Base-by-base conservation (phyloP, 2,329 filamentous ascomycete genomes). In the Sporothrix humicola region DNA sequence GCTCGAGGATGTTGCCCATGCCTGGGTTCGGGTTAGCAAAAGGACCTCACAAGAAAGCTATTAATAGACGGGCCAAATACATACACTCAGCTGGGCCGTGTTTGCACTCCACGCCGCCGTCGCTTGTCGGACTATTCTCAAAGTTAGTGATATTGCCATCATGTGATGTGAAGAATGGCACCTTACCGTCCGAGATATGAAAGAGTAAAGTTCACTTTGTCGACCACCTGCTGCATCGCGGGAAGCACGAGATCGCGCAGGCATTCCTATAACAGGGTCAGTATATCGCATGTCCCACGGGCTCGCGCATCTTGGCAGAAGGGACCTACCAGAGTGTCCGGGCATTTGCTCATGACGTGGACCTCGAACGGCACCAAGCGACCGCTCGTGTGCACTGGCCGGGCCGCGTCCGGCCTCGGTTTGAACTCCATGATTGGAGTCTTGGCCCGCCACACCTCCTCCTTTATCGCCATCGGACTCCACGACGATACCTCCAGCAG, bases 331-430 rank as follows among this genome's bases (percentile, higher is more conserved):
- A 87, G 88, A 1, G 96, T 94, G 82, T 99, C 96, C 0, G 95
- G 95, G 79, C 96, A 99, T 86, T 98, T 98, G 83, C 91, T 93
- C 91, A 98, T 99, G 78, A 98, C 96, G 81, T 98, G 95, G 73
- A 94, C 93, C 81, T 99, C 96, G 1, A 99, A 83, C 3, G 94
- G 92, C 4, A 98, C 92, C 73, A 85, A 82, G 61, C 75, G 76
- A 70, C 76, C 69, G 37, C 63, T 54, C 72, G 37, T 37, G 63
- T 69, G 50, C 61, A 48, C 61, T 58, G 69, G 74, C 44, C 48
- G 71, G 65, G 72, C 73, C 65, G 56, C 23, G 17, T 31, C 58
- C 10, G 59, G 23, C 15, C 20, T 54, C 5, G 54, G 52, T 4
- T 37, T 23, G 12, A 46, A 4, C 52, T 58, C n/a, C 7, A 8